Percentiles rank a stretch among this genome's conserved stretches.
Evolutionary conservation across 1,284 basidiomycete genomes (phyloP).

Genomic region (Rhodotorula sp.): DNA sequence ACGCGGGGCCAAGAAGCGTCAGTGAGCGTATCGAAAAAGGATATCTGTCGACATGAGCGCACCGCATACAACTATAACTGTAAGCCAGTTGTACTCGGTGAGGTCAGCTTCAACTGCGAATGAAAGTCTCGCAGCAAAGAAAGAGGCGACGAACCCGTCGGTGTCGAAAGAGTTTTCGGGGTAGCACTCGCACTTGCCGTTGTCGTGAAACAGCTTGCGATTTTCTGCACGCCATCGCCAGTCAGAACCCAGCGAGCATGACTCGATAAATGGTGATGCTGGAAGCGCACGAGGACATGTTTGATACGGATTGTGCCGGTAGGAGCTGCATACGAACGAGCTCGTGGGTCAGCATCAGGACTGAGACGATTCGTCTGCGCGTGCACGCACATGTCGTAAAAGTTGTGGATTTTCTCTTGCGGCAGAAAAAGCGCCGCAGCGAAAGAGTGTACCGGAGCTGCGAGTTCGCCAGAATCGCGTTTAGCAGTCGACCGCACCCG

Average conservation of each 20-base stretch:
- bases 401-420: slow-evolving; percentile 73
- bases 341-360: background rate
- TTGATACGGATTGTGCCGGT: slow-evolving; percentile 18
- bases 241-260: background rate
- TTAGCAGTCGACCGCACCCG: too few species aligned
- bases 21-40: too few species aligned
- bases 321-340: background rate
- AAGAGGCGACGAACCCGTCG: slow-evolving; percentile 13
- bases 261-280: background rate
- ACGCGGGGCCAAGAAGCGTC: background rate
- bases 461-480: too few species aligned
- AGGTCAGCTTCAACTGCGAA: background rate
- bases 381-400: slow-evolving; percentile 55
- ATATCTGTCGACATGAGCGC: background rate
- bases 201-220: slow-evolving; percentile 48
- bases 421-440: slow-evolving; percentile 67
- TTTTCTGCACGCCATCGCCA: background rate
- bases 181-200: slow-evolving; percentile 56
- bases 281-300: slow-evolving; percentile 2
- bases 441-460: slow-evolving; percentile 75
- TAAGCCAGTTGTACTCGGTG: background rate
- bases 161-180: slow-evolving; percentile 36
- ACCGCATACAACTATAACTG: slow-evolving; percentile 4
- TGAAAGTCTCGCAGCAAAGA: background rate
- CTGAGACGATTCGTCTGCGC: slow-evolving; percentile 47